These are phyloP conservation scores for Oryza meridionalis DNA, from an alignment of 176 grass and related monocot genomes.

Conservation along the genomic window DNA sequence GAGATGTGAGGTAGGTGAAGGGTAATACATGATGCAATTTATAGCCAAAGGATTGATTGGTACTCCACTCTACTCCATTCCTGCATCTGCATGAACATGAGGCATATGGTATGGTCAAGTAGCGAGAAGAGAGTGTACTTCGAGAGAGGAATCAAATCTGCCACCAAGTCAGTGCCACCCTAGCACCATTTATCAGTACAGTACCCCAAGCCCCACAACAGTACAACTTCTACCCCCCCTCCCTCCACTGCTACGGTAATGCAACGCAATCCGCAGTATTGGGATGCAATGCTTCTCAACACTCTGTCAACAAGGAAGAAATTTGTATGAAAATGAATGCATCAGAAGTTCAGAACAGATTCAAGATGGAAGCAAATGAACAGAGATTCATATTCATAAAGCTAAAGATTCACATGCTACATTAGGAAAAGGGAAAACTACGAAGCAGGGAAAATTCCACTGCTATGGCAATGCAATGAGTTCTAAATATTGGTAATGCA, in stretches of 20 bases:
- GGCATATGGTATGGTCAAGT: constrained; percentile 42
- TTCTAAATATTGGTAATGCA: not conserved
- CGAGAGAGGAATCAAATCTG: constrained; percentile 58
- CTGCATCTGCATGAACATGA: not conserved
- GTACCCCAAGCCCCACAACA: constrained; percentile 8
- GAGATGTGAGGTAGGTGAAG: constrained; percentile 39
- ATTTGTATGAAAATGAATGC: not conserved
- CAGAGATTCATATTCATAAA: not conserved
- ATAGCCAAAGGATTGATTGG: constrained; percentile 34
- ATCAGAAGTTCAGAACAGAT: not conserved
- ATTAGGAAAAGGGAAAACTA: too few relatives aligned
- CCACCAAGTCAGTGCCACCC: constrained; percentile 71
- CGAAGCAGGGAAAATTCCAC: too few relatives aligned
- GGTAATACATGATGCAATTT: constrained; percentile 19
- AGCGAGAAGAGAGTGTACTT: constrained; percentile 39
- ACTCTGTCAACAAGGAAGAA: not conserved
- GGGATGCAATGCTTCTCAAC: not conserved
- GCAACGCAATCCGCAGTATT: not conserved
- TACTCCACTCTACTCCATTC: not conserved
- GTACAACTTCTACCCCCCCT: not conserved
- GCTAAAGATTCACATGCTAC: too few relatives aligned
- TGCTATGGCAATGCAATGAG: too few relatives aligned
- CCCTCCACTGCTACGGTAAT: not conserved
- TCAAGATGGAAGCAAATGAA: not conserved
- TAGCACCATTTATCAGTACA: constrained; percentile 48